Evolutionary conservation across 2,329 filamentous ascomycete genomes (phyloP).

Genomic region (Mycosphaerella sp.): DNA sequence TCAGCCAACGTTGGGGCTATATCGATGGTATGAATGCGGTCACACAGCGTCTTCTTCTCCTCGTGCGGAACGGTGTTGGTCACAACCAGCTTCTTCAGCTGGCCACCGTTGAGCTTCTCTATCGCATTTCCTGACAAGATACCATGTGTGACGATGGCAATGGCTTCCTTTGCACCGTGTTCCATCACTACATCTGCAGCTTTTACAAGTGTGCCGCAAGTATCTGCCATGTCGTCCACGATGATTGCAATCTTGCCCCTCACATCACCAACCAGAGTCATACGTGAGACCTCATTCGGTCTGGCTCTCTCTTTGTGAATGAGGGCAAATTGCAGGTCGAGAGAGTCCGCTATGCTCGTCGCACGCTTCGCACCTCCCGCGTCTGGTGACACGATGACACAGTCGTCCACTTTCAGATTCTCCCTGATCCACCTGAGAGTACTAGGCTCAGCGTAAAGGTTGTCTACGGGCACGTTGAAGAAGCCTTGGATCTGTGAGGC

Average conservation of each 20-base stretch:
- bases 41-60: slow-evolving; percentile 72
- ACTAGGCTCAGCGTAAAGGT: slow-evolving; percentile 90
- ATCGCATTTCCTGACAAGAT: slow-evolving; percentile 86
- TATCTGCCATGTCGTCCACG: slow-evolving; percentile 97
- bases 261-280: slow-evolving; percentile 95
- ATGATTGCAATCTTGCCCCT: slow-evolving; percentile 87
- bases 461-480: slow-evolving; percentile 76
- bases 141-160: slow-evolving; percentile 92
- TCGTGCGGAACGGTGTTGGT: slow-evolving; percentile 82
- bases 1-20: slow-evolving; percentile 78
- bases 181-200: slow-evolving; percentile 83
- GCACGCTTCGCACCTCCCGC: slow-evolving; percentile 91
- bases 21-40: slow-evolving; percentile 82
- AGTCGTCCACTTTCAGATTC: slow-evolving; percentile 73
- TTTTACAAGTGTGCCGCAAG: slow-evolving; percentile 82
- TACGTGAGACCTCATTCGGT: slow-evolving; percentile 84
- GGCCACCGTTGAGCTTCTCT: slow-evolving; percentile 73
- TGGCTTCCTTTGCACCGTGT: slow-evolving; percentile 79
- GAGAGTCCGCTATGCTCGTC: slow-evolving; percentile 84
- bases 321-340: slow-evolving; percentile 84
- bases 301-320: slow-evolving; percentile 95
- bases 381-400: slow-evolving; percentile 91
- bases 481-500: slow-evolving; percentile 93
- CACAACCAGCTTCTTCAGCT: slow-evolving; percentile 72
- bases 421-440: slow-evolving; percentile 87